These are phyloP conservation scores for Sideroxylon spinosum DNA, from an alignment of 179 eudicot genomes.

Conservation along the genomic window DNA sequence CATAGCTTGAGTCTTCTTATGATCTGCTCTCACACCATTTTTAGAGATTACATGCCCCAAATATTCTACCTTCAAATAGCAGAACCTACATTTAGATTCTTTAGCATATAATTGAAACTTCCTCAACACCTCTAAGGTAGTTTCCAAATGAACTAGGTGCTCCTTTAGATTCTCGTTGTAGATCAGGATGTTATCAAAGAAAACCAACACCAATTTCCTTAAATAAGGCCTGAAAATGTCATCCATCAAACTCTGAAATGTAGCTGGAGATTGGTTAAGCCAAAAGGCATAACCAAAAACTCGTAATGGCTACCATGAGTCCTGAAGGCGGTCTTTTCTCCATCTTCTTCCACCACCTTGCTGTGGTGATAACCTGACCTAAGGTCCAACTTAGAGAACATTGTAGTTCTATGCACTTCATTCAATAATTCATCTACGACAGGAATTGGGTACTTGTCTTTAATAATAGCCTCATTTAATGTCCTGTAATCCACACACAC, in stretches of 20 bases:
- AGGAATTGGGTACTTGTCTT: not conserved
- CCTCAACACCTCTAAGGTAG: too few relatives aligned
- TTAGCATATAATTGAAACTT: too few relatives aligned
- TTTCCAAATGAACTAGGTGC: too few relatives aligned
- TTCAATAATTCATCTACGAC: not conserved
- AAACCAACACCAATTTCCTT: not conserved
- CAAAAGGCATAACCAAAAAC: too few relatives aligned
- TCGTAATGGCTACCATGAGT: not conserved
- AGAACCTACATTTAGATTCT: too few relatives aligned
- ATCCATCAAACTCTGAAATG: not conserved
- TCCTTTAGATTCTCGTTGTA: not conserved
- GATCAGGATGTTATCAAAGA: not conserved
- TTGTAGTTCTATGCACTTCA: not conserved
- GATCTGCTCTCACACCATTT: too few relatives aligned
- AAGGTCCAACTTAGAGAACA: not conserved
- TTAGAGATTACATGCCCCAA: not conserved
- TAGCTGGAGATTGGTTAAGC: not conserved
- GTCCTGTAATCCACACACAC: not conserved
- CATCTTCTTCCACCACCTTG: not conserved
- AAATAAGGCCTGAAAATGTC: not conserved
- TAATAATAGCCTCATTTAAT: not conserved
- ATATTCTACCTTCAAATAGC: not conserved
- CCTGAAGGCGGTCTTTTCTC: not conserved
- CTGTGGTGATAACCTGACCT: not conserved
- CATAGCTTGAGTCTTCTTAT: too few relatives aligned